A percentile compares a stretch with the other conserved stretches of the same genome.
Conservation (phyloP, 2,329 filamentous ascomycete genomes). For the Colletotrichum sp. region DNA sequence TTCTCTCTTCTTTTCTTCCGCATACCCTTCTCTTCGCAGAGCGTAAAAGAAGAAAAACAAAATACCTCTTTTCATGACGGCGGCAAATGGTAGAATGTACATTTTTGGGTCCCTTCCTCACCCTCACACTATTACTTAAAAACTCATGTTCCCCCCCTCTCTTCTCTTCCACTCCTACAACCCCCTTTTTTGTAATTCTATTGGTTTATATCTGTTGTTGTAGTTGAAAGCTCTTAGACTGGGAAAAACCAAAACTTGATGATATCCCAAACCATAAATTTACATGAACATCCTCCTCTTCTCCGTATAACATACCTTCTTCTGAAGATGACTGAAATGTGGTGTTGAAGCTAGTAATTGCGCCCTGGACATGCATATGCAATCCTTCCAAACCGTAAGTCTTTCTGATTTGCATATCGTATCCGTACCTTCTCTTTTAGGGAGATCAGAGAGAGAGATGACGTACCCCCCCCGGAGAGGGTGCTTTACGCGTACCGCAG, state of each 20-base stretch:
- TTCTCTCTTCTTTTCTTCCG: neutral
- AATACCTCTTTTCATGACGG: neutral
- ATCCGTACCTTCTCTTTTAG: neutral
- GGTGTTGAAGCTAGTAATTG: neutral
- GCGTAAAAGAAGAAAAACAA: neutral
- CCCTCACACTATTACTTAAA: neutral
- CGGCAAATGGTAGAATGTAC: constrained; percentile 16
- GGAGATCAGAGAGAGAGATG: neutral
- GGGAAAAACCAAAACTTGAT: neutral
- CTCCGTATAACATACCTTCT: neutral
- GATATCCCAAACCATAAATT: neutral
- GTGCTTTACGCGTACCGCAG: constrained; percentile 13
- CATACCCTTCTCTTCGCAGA: neutral
- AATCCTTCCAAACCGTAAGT: neutral
- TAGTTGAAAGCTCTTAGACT: constrained; percentile 1
- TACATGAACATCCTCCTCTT: neutral
- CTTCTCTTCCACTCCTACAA: neutral
- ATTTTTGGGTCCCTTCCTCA: neutral
- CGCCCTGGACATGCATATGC: neutral
- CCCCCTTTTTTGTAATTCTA: constrained; percentile 8
- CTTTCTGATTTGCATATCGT: neutral
- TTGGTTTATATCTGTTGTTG: neutral
- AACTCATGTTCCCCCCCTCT: neutral
- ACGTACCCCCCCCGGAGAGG: neutral
- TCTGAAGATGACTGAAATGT: neutral